phyloP scores from a whole-genome alignment of 148 eudicot genomes.

The Heliosperma pusillum region DNA sequence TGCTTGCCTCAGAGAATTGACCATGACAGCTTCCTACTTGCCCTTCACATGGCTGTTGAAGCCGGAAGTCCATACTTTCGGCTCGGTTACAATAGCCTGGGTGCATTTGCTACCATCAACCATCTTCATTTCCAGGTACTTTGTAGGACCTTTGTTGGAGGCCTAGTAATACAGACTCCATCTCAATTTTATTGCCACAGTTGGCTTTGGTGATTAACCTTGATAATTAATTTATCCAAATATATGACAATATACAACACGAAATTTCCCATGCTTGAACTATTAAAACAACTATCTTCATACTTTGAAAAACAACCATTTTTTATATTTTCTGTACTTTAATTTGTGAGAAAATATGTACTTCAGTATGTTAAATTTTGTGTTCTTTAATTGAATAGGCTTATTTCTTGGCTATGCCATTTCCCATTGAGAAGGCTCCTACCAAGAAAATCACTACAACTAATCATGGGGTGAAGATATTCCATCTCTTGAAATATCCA shows the following conservation, averaged over 20 bases:
- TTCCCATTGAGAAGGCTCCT: conserved; percentile 84
- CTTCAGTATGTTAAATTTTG: not conserved
- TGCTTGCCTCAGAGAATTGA: conserved; percentile 85
- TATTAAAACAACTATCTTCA: no score
- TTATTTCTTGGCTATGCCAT: conserved; percentile 67
- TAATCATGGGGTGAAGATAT: conserved; percentile 47
- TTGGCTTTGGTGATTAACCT: no score
- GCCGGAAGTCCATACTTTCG: conserved; percentile 81
- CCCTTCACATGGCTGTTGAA: conserved; percentile 79
- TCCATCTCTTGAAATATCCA: conserved; percentile 58
- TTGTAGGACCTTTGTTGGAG: not conserved
- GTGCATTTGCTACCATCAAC: conserved; percentile 96
- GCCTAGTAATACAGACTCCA: no score
- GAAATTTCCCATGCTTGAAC: no score
- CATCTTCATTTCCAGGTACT: conserved; percentile 94
- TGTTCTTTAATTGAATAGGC: conserved; percentile 39
- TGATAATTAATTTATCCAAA: no score
- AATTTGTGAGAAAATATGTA: no score
- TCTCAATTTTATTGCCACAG: no score
- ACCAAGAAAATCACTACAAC: conserved; percentile 42
- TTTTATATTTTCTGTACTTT: no score
- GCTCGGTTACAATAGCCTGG: conserved; percentile 88
- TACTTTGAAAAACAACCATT: no score
- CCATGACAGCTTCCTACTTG: conserved; percentile 66
- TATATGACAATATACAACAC: no score